phyloP scores from a whole-genome alignment of 179 eudicot genomes.

The Beta lomatogona region DNA sequence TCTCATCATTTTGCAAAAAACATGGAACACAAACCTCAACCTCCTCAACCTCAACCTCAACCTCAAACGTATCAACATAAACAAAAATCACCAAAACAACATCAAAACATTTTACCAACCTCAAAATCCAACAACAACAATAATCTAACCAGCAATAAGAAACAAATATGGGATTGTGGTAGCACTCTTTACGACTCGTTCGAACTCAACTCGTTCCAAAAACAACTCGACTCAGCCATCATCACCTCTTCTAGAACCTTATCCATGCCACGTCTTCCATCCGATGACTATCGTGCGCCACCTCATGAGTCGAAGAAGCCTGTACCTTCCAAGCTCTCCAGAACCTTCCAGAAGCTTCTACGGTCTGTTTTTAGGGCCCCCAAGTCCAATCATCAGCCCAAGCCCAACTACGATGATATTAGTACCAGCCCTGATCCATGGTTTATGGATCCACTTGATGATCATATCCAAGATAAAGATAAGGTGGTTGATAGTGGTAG shows the following conservation, averaged over 20 bases:
- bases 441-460: slow-evolving; percentile 21
- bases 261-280: slow-evolving; percentile 82
- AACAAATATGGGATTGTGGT: slow-evolving; percentile 68
- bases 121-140: not conserved
- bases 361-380: slow-evolving; percentile 48
- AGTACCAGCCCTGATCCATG: slow-evolving; percentile 32
- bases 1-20: too few relatives aligned
- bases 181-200: slow-evolving; percentile 89
- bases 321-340: slow-evolving; percentile 44
- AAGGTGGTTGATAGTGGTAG: slow-evolving; percentile 10
- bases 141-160: slow-evolving; percentile 1
- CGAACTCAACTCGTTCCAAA: slow-evolving; percentile 67
- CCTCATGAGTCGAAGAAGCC: slow-evolving; percentile 30
- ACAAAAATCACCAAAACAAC: not conserved
- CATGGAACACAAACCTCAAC: slow-evolving; percentile 6
- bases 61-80: not conserved
- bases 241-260: slow-evolving; percentile 54
- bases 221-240: slow-evolving; percentile 76
- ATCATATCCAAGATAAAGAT: not conserved
- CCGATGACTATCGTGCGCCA: slow-evolving; percentile 21
- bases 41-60: not conserved
- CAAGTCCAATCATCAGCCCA: slow-evolving; percentile 19
- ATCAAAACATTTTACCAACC: not conserved
- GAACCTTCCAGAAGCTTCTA: slow-evolving; percentile 62
- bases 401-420: not conserved